phyloP scores from a whole-genome alignment of 2,329 filamentous ascomycete genomes.

The Xylariaceae sp. region DNA sequence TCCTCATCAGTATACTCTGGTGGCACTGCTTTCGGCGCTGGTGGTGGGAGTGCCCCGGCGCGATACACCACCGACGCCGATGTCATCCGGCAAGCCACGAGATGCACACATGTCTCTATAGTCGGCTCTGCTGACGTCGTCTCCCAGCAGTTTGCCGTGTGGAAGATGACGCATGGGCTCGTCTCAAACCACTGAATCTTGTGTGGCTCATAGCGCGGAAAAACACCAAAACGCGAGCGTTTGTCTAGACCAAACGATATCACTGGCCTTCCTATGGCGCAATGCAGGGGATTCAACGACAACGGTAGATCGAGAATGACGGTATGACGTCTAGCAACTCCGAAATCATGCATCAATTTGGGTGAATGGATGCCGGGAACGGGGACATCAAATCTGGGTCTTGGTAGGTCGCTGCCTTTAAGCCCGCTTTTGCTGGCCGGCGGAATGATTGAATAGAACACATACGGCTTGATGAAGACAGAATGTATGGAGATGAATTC shows the following conservation, averaged over 20 bases:
- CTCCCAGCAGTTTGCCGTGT: slow-evolving; percentile 68
- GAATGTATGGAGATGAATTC: slow-evolving; percentile 65
- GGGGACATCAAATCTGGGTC: slow-evolving; percentile 42
- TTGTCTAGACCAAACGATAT: slow-evolving; percentile 54
- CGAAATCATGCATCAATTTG: slow-evolving; percentile 75
- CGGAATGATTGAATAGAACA: slow-evolving; percentile 54
- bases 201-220: slow-evolving; percentile 54
- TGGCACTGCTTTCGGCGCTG: slow-evolving; percentile 36
- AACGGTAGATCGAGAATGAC: slow-evolving; percentile 66
- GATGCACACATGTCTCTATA: slow-evolving; percentile 45
- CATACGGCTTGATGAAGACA: slow-evolving; percentile 58
- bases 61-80: slow-evolving; percentile 60
- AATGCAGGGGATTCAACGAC: slow-evolving; percentile 57
- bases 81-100: slow-evolving; percentile 62
- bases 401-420: slow-evolving; percentile 25
- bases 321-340: slow-evolving; percentile 56
- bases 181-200: slow-evolving; percentile 63
- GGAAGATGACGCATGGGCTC: slow-evolving; percentile 62
- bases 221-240: slow-evolving; percentile 60
- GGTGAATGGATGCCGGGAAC: slow-evolving; percentile 57
- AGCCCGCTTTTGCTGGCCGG: slow-evolving; percentile 20
- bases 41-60: slow-evolving; percentile 56
- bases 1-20: slow-evolving; percentile 48
- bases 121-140: slow-evolving; percentile 32
- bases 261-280: slow-evolving; percentile 49